Conservation (phyloP, 345 rosid genomes). For the Microcos paniculata region DNA sequence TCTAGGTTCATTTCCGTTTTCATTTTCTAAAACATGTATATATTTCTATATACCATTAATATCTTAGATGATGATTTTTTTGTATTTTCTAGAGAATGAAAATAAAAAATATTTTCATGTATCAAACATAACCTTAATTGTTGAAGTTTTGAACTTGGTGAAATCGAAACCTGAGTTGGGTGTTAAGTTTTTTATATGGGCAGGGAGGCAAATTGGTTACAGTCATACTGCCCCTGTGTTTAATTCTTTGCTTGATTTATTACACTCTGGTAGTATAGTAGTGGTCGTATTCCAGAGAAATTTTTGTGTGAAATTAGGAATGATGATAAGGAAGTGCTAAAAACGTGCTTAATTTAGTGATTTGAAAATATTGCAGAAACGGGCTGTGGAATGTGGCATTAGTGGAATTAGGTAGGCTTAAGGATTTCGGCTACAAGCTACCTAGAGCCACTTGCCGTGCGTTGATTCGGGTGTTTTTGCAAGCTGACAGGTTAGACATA, state of each 20-base stretch:
- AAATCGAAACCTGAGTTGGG: conserved; percentile 47
- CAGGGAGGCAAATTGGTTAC: conserved; percentile 88
- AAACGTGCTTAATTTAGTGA: conserved; percentile 66
- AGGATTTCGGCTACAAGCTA: conserved; percentile 72
- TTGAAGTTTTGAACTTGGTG: conserved; percentile 58
- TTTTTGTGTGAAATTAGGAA: conserved; percentile 56
- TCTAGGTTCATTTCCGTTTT: too few species aligned
- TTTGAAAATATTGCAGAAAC: conserved; percentile 59
- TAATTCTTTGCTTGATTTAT: conserved; percentile 58
- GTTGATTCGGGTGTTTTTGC: conserved; percentile 68
- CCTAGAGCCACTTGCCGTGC: conserved; percentile 65
- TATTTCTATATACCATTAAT: too few species aligned
- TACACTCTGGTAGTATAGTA: conserved; percentile 33
- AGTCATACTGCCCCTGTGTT: conserved; percentile 53
- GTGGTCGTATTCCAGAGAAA: conserved; percentile 48
- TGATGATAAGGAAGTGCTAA: conserved; percentile 68
- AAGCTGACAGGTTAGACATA: conserved; percentile 66
- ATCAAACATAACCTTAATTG: conserved; percentile 47
- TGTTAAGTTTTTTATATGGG: conserved; percentile 81
- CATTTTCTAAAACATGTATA: too few species aligned
- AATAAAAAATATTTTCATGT: too few species aligned
- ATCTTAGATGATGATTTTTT: too few species aligned
- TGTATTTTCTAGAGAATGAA: too few species aligned
- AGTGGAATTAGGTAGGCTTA: conserved; percentile 88
- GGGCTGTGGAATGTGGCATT: conserved; percentile 76